Conservation (phyloP, 768 basidiomycete genomes). For the Podaxis carcinomalis region DNA sequence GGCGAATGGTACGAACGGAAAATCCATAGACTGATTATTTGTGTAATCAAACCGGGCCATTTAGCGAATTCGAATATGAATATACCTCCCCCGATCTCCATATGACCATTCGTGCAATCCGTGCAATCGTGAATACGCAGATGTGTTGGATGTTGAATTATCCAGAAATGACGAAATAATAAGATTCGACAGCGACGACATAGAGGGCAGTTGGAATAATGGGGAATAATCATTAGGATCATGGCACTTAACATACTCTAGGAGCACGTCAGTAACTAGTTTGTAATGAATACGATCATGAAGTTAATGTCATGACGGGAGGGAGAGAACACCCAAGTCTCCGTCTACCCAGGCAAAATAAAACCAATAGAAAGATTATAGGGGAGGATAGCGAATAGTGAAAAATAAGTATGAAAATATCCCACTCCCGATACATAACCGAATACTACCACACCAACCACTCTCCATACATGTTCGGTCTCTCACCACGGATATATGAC, state of each 20-base stretch:
- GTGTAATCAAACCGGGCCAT: slow-evolving; percentile 1
- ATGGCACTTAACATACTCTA: slow-evolving; percentile 6
- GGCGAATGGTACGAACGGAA: slow-evolving; percentile 4
- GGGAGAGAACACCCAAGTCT: background rate
- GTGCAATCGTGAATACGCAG: background rate
- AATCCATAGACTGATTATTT: slow-evolving; percentile 4
- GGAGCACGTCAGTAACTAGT: slow-evolving; percentile 6
- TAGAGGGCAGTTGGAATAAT: background rate
- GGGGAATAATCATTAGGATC: slow-evolving; percentile 3
- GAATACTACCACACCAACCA: slow-evolving; percentile 48
- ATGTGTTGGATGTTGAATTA: background rate
- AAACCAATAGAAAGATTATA: background rate
- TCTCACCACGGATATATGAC: slow-evolving; percentile 84
- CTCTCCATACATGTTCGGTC: slow-evolving; percentile 95
- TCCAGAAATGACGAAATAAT: background rate
- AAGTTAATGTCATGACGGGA: slow-evolving; percentile 2
- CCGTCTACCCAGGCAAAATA: background rate
- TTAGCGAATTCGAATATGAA: slow-evolving; percentile 3
- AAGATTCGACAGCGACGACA: background rate
- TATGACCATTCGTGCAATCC: background rate
- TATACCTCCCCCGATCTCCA: slow-evolving; percentile 1
- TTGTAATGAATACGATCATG: slow-evolving; percentile 6
- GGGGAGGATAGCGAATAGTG: background rate
- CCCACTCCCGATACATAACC: background rate
- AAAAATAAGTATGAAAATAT: background rate